Evolutionary conservation across 768 basidiomycete species (phyloP), one percentile per base, ranked within the genome.

Genomic region (Leccinellum luteum): DNA sequence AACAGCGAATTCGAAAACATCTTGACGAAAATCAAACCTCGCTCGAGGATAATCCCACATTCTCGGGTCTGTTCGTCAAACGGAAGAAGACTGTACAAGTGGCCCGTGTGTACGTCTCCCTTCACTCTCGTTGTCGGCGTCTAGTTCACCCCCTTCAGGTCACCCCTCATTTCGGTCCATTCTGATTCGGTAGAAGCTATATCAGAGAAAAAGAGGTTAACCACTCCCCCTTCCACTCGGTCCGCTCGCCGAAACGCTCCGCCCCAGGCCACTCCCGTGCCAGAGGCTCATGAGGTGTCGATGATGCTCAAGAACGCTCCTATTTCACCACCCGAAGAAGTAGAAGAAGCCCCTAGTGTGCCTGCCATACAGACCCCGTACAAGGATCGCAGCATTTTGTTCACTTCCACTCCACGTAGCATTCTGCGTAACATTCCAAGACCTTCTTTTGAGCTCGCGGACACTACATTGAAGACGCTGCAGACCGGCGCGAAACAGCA

Each of bases 1-100:
- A 82, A 54, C 66, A 66, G n/a, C 77, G 86, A 57, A 86, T 89
- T 60, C 86, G 82, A 64, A 80, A 74, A 56, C 79, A 87, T 60
- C 79, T 89, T 17, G 85, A 87, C 49, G 61, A 67, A 35, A 76
- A 88, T 65, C 81, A 83, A 51, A 62, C 75, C 32, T 65, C 71
- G 19, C 76, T 88, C 25, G 84, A 85, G 62, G 83, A 85, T 28
- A 75, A 86, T 51, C 80, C 84, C 17, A 64, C 56, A 1, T 89
- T 87, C 64, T 58, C 79, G 6, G 86, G 87, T 19, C 74, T 89
- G 17, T 86, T 76, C 60, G 70, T 45, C 10, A 72, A 45, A 72
- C 55, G 73, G 75, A 61, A 73, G 76, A 66, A 75, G 76, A 62
- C 14, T 69, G 67, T 52, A 32, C 68, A 51, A 41, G 28, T 47